These are phyloP conservation scores for Geotrichum klebahnii DNA, from an alignment of 1,139 yeast genomes.

Conservation along the genomic window DNA sequence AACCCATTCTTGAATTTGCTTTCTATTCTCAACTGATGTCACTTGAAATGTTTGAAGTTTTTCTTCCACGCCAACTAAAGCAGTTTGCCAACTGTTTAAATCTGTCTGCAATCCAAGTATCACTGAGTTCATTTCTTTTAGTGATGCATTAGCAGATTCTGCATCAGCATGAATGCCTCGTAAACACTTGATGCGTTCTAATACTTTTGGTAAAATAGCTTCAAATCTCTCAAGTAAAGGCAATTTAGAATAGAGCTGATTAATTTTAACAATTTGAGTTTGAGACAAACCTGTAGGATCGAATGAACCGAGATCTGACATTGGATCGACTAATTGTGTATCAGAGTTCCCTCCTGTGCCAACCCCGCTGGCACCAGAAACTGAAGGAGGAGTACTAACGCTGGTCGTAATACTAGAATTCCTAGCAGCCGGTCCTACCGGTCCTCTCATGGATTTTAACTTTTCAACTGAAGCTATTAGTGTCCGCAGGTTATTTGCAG, in stretches of 20 bases:
- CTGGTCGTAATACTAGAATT: background rate
- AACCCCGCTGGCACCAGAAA: background rate
- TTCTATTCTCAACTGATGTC: slow-evolving; percentile 8
- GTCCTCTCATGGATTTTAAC: background rate
- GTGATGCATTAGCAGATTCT: slow-evolving; percentile 1
- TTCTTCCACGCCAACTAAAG: slow-evolving; percentile 14
- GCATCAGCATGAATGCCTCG: slow-evolving; percentile 21
- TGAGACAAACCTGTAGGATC: background rate
- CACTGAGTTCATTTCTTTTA: slow-evolving; percentile 18
- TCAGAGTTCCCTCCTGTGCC: background rate
- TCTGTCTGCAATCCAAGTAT: slow-evolving; percentile 15
- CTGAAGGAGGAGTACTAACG: background rate
- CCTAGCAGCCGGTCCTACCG: background rate
- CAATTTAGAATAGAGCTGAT: slow-evolving; percentile 11
- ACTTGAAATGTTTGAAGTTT: slow-evolving; percentile 11
- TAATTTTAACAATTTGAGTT: slow-evolving; percentile 7
- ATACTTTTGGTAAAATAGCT: slow-evolving; percentile 18
- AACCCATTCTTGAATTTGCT: slow-evolving; percentile 15
- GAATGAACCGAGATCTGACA: background rate
- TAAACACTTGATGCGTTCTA: slow-evolving; percentile 15
- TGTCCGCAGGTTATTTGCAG: slow-evolving; percentile 12
- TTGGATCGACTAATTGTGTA: background rate
- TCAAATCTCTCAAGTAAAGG: slow-evolving; percentile 12
- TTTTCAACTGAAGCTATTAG: slow-evolving; percentile 9
- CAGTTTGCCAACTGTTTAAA: slow-evolving; percentile 15